Base-by-base conservation (phyloP, 495 filamentous ascomycete genomes). In the Platismatia glauca region DNA sequence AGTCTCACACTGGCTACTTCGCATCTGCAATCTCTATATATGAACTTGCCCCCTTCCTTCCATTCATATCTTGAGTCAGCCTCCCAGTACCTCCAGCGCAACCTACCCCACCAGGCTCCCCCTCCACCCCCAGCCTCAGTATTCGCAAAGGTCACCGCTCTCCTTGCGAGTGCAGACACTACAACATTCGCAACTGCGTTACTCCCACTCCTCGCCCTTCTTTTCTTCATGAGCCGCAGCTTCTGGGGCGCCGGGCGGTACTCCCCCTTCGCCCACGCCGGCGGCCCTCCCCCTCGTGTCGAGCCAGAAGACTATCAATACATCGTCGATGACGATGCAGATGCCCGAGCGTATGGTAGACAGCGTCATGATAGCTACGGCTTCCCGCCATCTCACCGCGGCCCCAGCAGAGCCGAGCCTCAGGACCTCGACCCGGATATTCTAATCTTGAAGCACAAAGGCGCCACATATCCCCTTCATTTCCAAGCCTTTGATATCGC, bases 401-500 rank as follows among this genome's bases (percentile, higher is more conserved):
- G 73, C 58, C 59, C 64, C 27, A 70, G 64, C 31, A 62, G 65
- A 63, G 74, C 74, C 7, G 69, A 68, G 8, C 63, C 72, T 6
- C 73, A 72, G 58, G 71, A 75, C n/a, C 67, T 70, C 24, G 87
- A 87, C 53, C 89, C 91, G 44, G 91, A 96, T 72, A 80, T 89
- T 18, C 75, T 96, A 20, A 69, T 89, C n/a, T 80, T 95, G 62
- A 86, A 83, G 70, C 81, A 90, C 74, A 85, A 84, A 65, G 80
- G 82, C 57, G 74, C 83, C 57, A 86, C 81, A n/a, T 90, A 91
- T 70, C 84, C 85, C 0, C 78, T 90, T 20, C 85, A 88, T 65
- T 95, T 95, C 72, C 87, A 86, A 2, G 83, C 89, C 7, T 92
- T 86, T 70, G 85, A 86, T 38, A 96, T 96, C 72, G 84, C 84